phyloP scores from a whole-genome alignment of 2,329 filamentous ascomycete genomes.

The Aspergillus calidoustus region DNA sequence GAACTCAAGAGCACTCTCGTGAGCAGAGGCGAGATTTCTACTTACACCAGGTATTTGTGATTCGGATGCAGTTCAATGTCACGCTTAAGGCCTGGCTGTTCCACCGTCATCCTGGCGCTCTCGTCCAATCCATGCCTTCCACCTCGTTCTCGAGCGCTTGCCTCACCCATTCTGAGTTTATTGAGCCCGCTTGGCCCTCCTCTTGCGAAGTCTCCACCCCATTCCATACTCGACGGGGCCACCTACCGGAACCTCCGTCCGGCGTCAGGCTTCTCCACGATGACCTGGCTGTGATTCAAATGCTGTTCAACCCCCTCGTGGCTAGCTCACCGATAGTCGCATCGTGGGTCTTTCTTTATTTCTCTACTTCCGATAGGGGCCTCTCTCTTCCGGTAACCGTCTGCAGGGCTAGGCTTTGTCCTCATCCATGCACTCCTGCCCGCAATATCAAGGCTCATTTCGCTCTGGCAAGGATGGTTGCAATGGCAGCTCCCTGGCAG shows the following conservation, averaged over 20 bases:
- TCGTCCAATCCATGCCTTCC: constrained; percentile 25
- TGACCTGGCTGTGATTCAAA: constrained; percentile 28
- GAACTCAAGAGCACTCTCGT: not conserved
- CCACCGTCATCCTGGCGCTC: constrained; percentile 20
- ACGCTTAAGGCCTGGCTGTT: constrained; percentile 16
- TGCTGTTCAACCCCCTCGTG: constrained; percentile 20
- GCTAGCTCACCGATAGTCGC: constrained; percentile 29
- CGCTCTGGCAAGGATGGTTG: constrained; percentile 18
- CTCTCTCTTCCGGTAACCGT: constrained; percentile 13
- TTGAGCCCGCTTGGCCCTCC: constrained; percentile 23
- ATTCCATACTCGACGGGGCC: constrained; percentile 28
- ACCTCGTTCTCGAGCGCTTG: constrained; percentile 23
- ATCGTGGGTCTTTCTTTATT: constrained; percentile 20
- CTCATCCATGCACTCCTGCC: constrained; percentile 25
- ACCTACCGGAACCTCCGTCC: constrained; percentile 27
- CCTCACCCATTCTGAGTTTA: constrained; percentile 26
- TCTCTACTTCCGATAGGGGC: constrained; percentile 16
- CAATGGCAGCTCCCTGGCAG: constrained; percentile 16
- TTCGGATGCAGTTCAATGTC: constrained; percentile 15
- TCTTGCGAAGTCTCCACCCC: constrained; percentile 24
- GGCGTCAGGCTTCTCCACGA: constrained; percentile 29
- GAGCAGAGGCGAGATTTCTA: not conserved
- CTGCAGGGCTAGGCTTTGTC: constrained; percentile 19
- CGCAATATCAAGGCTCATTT: constrained; percentile 23
- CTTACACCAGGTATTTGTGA: constrained; percentile 1